Conservation (phyloP, 2,329 filamentous ascomycete species). For the Beauveria medogensis region DNA sequence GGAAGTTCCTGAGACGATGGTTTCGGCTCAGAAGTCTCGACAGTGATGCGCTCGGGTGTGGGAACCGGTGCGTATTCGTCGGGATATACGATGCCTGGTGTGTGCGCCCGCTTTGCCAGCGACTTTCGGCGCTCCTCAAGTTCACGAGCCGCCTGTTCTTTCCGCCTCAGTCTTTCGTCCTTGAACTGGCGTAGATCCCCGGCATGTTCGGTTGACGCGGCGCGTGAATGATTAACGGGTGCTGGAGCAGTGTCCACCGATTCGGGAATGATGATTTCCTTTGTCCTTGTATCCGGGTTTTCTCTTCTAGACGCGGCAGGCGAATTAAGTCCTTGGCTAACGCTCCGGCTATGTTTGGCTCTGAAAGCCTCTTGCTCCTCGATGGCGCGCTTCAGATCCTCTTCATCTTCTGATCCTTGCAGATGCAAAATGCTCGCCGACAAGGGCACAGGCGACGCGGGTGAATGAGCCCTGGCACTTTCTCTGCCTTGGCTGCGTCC, state of each 20-base stretch:
- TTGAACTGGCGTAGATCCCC: conserved; percentile 49
- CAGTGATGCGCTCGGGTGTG: conserved; percentile 17
- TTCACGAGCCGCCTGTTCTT: conserved; percentile 71
- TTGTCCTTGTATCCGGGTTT: conserved; percentile 31
- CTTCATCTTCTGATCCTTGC: conserved; percentile 55
- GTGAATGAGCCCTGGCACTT: conserved; percentile 57
- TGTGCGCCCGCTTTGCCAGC: conserved; percentile 69
- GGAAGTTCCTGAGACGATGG: conserved; percentile 36
- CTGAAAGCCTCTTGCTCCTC: conserved; percentile 49
- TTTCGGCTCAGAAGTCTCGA: conserved; percentile 37
- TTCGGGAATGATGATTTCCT: conserved; percentile 21
- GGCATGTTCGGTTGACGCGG: conserved; percentile 37
- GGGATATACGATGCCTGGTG: conserved; percentile 72
- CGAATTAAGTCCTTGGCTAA: conserved; percentile 32
- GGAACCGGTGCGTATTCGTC: conserved; percentile 34
- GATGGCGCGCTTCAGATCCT: conserved; percentile 46
- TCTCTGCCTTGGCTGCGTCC: conserved; percentile 56
- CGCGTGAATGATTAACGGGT: conserved; percentile 20
- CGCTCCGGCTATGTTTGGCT: conserved; percentile 45
- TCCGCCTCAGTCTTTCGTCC: conserved; percentile 57
- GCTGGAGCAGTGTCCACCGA: conserved; percentile 25
- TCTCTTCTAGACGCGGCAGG: conserved; percentile 29
- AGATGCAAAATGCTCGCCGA: conserved; percentile 38
- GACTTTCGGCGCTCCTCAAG: conserved; percentile 83
- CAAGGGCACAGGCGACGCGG: conserved; percentile 74